Conservation (phyloP, 805 yeast species). For the Ogataea angusta region DNA sequence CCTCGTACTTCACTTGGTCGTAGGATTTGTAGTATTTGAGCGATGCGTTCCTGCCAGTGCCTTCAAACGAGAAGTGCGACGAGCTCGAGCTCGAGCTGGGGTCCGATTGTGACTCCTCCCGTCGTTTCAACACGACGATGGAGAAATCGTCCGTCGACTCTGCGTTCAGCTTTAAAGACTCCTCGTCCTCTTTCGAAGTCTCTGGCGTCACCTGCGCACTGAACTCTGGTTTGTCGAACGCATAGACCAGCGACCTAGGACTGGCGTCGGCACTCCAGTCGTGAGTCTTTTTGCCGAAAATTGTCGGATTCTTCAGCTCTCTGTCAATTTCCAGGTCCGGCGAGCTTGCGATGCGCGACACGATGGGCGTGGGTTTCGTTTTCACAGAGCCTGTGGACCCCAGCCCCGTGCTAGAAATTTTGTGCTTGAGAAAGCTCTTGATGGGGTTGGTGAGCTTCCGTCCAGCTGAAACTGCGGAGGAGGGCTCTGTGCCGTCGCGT, state of each 20-base stretch:
- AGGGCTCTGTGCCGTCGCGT: slow-evolving; percentile 6
- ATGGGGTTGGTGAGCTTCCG: slow-evolving; percentile 25
- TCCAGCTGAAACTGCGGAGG: slow-evolving; percentile 19
- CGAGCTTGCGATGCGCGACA: not conserved
- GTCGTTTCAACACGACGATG: slow-evolving; percentile 21
- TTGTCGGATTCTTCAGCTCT: slow-evolving; percentile 23
- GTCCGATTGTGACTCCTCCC: slow-evolving; percentile 3
- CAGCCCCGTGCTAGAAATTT: slow-evolving; percentile 14
- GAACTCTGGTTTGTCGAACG: slow-evolving; percentile 1
- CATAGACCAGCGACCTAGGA: slow-evolving; percentile 17
- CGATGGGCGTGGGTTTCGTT: not conserved
- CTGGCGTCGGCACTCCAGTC: slow-evolving; percentile 27
- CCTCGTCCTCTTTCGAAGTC: not conserved
- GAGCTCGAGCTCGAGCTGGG: slow-evolving; percentile 23
- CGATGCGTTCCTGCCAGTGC: slow-evolving; percentile 35
- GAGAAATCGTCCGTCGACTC: slow-evolving; percentile 24
- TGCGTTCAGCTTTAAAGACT: not conserved
- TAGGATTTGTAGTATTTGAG: slow-evolving; percentile 36
- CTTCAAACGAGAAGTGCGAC: slow-evolving; percentile 35
- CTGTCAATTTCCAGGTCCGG: not conserved
- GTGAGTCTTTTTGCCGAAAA: slow-evolving; percentile 31
- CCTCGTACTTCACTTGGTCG: slow-evolving; percentile 30
- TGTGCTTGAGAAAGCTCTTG: slow-evolving; percentile 27
- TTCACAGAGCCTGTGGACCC: not conserved
- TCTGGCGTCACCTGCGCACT: not conserved